These are phyloP conservation scores for Backusella morwellensis DNA, from an alignment of 192 early-diverging fungal species.

Conservation along the genomic window DNA sequence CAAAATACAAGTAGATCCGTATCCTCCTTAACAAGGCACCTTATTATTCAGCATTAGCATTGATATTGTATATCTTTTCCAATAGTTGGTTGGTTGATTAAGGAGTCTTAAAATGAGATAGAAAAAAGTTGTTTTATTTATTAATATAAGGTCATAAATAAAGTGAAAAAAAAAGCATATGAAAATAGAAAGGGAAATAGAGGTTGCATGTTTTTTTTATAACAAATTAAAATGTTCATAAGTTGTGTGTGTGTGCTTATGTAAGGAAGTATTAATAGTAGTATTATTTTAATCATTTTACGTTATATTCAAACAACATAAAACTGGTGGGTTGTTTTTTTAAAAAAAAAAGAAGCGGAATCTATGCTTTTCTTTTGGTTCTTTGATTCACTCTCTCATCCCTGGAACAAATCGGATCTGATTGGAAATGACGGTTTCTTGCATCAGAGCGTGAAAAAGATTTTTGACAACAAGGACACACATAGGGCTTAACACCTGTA, in stretches of 20 bases:
- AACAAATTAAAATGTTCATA: background rate
- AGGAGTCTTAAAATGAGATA: too few species aligned
- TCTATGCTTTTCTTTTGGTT: background rate
- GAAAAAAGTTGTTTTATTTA: too few species aligned
- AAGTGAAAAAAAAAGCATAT: too few species aligned
- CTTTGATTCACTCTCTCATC: background rate
- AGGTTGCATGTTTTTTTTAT: too few species aligned
- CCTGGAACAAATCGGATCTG: conserved; percentile 1
- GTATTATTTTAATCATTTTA: background rate
- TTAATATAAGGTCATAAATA: too few species aligned
- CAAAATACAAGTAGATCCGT: too few species aligned
- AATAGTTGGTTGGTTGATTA: too few species aligned
- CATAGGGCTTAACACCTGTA: conserved; percentile 60
- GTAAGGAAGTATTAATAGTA: background rate
- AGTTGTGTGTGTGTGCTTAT: background rate
- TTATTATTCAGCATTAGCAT: too few species aligned
- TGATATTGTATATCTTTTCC: too few species aligned
- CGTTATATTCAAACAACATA: background rate
- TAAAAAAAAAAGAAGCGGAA: background rate
- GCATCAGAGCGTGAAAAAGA: conserved; percentile 75
- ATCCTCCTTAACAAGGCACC: too few species aligned
- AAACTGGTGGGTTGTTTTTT: background rate
- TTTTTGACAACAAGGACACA: conserved; percentile 58
- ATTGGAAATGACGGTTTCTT: conserved; percentile 54
- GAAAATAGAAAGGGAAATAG: too few species aligned